phyloP scores from a whole-genome alignment of 1,139 yeast genomes.

The Torulaspora pretoriensis region DNA sequence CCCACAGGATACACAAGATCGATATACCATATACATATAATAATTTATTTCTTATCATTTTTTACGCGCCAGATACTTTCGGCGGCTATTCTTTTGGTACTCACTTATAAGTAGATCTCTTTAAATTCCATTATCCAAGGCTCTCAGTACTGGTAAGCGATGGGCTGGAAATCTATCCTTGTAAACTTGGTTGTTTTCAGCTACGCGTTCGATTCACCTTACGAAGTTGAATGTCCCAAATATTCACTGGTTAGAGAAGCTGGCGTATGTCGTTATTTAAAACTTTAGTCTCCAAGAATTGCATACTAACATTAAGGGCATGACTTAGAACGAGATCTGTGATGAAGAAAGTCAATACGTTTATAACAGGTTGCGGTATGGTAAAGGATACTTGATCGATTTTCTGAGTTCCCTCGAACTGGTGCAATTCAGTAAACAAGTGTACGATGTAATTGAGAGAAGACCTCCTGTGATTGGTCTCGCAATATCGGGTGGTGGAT shows the following conservation, averaged over 20 bases:
- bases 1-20: conserved; percentile 20
- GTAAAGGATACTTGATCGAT: conserved; percentile 37
- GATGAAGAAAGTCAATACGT: conserved; percentile 42
- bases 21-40: conserved; percentile 15
- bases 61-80: background rate
- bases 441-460: conserved; percentile 28
- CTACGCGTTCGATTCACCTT: conserved; percentile 34
- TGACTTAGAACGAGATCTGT: conserved; percentile 13
- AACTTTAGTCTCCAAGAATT: background rate
- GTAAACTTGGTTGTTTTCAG: background rate
- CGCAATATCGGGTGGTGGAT: conserved; percentile 73
- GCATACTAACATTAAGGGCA: conserved; percentile 2
- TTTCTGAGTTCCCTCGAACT: conserved; percentile 41
- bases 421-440: conserved; percentile 40
- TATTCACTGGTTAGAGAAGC: conserved; percentile 41
- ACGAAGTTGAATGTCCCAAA: conserved; percentile 43
- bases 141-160: background rate
- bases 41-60: conserved; percentile 13
- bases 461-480: conserved; percentile 46
- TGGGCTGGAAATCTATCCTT: background rate
- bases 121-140: too few relatives aligned
- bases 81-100: conserved; percentile 5
- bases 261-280: conserved; percentile 29
- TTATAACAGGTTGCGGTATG: conserved; percentile 34
- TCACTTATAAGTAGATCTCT: background rate